A percentile compares a stretch with the other conserved stretches of the same genome.
Evolutionary conservation across 2,329 filamentous ascomycete species (phyloP).

Genomic region (Alternaria infectoria): DNA sequence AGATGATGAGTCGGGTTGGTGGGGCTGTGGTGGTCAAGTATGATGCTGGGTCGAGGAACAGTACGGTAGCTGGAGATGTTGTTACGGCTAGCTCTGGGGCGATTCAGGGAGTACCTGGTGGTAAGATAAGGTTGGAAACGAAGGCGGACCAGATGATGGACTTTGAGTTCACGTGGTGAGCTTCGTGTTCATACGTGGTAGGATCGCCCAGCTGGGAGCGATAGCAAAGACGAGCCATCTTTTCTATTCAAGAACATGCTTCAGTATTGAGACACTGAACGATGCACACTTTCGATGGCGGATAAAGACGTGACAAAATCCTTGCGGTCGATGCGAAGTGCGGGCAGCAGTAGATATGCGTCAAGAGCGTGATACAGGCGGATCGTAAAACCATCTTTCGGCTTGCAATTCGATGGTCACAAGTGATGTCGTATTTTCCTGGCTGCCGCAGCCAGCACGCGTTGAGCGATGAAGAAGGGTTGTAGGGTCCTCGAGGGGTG

Average conservation of each 20-base stretch:
- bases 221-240: not conserved
- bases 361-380: not conserved
- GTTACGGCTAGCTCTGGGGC: not conserved
- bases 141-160: not conserved
- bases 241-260: too few species aligned
- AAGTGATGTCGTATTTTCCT: not conserved
- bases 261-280: too few species aligned
- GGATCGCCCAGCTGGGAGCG: not conserved
- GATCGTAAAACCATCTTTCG: not conserved
- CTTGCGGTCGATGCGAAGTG: not conserved
- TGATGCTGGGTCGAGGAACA: not conserved
- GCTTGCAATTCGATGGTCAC: too few species aligned
- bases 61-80: not conserved
- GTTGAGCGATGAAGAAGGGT: not conserved
- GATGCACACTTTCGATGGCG: not conserved
- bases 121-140: not conserved
- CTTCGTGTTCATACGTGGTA: constrained; percentile 6
- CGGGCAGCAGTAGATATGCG: not conserved
- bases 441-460: not conserved
- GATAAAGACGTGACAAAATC: not conserved
- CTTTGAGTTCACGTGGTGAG: not conserved
- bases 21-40: constrained; percentile 3
- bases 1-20: constrained; percentile 15
- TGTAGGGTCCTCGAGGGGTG: not conserved
- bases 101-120: not conserved